phyloP scores from a whole-genome alignment of 495 filamentous ascomycete species.

The Echria macrotheca region DNA sequence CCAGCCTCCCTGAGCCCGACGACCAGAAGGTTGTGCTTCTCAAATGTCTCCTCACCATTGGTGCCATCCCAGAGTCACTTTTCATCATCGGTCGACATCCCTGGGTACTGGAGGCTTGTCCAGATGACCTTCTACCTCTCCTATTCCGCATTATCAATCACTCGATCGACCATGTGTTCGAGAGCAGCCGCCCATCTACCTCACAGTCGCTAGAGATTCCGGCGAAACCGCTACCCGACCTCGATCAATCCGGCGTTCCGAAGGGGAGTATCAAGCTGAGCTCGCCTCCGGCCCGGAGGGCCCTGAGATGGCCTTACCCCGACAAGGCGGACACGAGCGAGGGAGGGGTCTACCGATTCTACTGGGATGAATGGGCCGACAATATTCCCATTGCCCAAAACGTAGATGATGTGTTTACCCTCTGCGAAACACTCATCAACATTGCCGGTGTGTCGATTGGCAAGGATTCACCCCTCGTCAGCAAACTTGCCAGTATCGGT shows the following conservation, averaged over 20 bases:
- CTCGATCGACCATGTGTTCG: constrained; percentile 53
- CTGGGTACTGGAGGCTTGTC: constrained; percentile 79
- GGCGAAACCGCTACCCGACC: constrained; percentile 46
- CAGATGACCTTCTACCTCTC: constrained; percentile 63
- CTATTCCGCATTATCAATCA: constrained; percentile 81
- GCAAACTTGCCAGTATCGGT: constrained; percentile 78
- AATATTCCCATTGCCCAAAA: constrained; percentile 85
- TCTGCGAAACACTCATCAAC: constrained; percentile 81
- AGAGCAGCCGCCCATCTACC: constrained; percentile 27
- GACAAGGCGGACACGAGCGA: constrained; percentile 70
- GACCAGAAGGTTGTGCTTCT: constrained; percentile 87
- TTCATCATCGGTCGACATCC: constrained; percentile 89
- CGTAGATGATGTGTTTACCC: constrained; percentile 81
- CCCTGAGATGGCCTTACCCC: constrained; percentile 70
- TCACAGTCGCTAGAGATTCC: constrained; percentile 24
- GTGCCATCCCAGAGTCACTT: constrained; percentile 86
- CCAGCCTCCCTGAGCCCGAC: constrained; percentile 66
- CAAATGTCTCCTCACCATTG: constrained; percentile 80
- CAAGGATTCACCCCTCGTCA: constrained; percentile 68
- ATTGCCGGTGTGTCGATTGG: constrained; percentile 83
- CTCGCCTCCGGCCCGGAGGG: constrained; percentile 52
- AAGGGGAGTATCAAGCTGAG: constrained; percentile 61
- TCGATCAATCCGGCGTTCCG: constrained; percentile 55
- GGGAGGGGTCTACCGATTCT: constrained; percentile 76
- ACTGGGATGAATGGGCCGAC: constrained; percentile 96